Percentiles rank a stretch among this genome's conserved stretches.
Evolutionary conservation across 306 rosid genomes (phyloP).

Genomic region (Alnus rubra): DNA sequence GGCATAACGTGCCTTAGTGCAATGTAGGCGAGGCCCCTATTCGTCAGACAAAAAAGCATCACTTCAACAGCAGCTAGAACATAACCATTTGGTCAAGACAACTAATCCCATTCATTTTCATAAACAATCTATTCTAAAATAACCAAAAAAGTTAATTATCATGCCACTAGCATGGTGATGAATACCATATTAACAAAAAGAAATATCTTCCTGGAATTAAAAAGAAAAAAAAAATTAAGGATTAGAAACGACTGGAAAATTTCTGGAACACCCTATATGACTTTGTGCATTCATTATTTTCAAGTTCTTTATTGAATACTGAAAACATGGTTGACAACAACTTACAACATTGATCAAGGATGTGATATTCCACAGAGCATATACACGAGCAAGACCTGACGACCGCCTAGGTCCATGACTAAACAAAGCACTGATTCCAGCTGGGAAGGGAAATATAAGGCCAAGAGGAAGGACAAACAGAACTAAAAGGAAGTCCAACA

Average conservation of each 20-base stretch:
- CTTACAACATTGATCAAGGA: conserved; percentile 94
- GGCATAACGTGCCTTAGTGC: not conserved
- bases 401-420: conserved; percentile 94
- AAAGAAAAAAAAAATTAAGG: not conserved
- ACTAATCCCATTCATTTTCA: not conserved
- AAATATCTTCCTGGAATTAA: not conserved
- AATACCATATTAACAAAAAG: not conserved
- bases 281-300: not conserved
- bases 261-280: not conserved
- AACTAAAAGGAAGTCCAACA: conserved; percentile 66
- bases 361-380: conserved; percentile 95
- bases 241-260: not conserved
- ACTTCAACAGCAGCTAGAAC: not conserved
- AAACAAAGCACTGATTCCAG: conserved; percentile 93
- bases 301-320: conserved; percentile 5
- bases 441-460: conserved; percentile 81
- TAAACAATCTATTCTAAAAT: not conserved
- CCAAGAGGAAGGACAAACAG: conserved; percentile 82
- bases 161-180: not conserved
- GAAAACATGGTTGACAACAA: conserved; percentile 28
- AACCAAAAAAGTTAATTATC: not conserved
- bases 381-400: conserved; percentile 83
- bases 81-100: not conserved
- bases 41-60: not conserved
- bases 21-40: not conserved